A percentile compares a stretch with the other conserved stretches of the same genome.
phyloP scores from a whole-genome alignment of 495 filamentous ascomycete species.

The Aspergillus carlsbadensis region DNA sequence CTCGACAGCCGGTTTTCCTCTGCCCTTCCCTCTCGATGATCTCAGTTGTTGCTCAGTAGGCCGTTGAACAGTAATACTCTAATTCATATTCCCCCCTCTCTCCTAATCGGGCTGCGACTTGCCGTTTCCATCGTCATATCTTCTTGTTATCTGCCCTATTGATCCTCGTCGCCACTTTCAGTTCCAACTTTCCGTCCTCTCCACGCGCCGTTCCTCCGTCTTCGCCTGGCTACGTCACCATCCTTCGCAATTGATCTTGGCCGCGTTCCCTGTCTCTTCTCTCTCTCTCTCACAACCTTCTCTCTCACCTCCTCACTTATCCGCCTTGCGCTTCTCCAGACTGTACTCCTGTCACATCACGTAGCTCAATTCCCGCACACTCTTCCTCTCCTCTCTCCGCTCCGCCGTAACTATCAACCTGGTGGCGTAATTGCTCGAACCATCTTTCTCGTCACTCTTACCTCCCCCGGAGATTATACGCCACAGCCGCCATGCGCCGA shows the following conservation, averaged over 20 bases:
- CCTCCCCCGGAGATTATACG: neutral
- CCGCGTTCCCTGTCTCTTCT: slow-evolving; percentile 9
- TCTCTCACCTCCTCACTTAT: neutral
- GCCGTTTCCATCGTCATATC: neutral
- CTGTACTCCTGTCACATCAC: neutral
- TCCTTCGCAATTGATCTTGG: slow-evolving; percentile 20
- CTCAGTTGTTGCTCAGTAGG: slow-evolving; percentile 10
- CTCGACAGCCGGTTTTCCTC: slow-evolving; percentile 5
- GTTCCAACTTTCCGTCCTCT: neutral
- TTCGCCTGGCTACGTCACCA: slow-evolving; percentile 31
- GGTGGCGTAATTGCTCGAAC: slow-evolving; percentile 8
- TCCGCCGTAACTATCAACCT: slow-evolving; percentile 3
- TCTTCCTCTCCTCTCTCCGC: slow-evolving; percentile 13
- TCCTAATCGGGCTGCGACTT: neutral
- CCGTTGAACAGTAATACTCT: slow-evolving; percentile 5
- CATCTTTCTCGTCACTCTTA: slow-evolving; percentile 7
- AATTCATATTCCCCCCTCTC: neutral
- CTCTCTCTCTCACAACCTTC: slow-evolving; percentile 1
- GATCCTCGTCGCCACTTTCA: neutral
- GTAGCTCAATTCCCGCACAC: slow-evolving; percentile 16
- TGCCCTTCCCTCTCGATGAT: slow-evolving; percentile 1
- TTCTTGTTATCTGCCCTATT: neutral
- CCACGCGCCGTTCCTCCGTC: neutral
- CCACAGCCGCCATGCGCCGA: slow-evolving; percentile 27
- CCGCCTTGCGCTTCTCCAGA: neutral